These are phyloP conservation scores for Ceratorhiza oryzae-sativae DNA, from an alignment of 1,284 basidiomycete genomes.

Conservation along the genomic window DNA sequence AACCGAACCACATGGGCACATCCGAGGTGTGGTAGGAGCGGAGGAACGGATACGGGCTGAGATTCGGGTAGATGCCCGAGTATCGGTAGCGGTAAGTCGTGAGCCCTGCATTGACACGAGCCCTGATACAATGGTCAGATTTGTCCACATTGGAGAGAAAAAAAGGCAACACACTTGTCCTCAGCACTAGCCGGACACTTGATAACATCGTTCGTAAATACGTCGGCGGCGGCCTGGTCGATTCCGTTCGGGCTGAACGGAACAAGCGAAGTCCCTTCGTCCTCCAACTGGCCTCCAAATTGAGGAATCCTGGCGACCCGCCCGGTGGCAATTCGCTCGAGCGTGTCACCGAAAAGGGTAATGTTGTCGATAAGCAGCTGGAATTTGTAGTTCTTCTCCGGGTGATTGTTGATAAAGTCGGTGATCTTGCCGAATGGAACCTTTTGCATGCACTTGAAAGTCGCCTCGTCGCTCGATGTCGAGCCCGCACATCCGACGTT, in stretches of 20 bases:
- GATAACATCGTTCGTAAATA: neutral
- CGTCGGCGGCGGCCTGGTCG: conserved; percentile 18
- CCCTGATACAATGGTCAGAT: neutral
- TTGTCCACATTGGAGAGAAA: neutral
- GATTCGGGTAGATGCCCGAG: conserved; percentile 35
- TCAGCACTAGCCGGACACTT: neutral
- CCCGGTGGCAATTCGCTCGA: conserved; percentile 3
- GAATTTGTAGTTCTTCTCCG: conserved; percentile 30
- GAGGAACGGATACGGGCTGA: conserved; percentile 24
- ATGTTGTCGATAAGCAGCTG: conserved; percentile 5
- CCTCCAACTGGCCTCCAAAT: conserved; percentile 1
- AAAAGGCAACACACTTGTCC: neutral
- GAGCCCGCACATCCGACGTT: conserved; percentile 19
- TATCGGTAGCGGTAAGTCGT: conserved; percentile 38
- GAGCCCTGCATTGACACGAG: conserved; percentile 31
- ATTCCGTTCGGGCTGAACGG: conserved; percentile 32
- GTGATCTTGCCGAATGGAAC: conserved; percentile 23
- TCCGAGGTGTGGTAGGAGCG: conserved; percentile 35
- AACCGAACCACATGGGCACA: conserved; percentile 37
- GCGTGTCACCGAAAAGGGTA: conserved; percentile 10
- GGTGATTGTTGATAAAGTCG: conserved; percentile 13
- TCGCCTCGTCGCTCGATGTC: neutral
- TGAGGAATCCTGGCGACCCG: conserved; percentile 17
- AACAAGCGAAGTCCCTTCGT: conserved; percentile 32
- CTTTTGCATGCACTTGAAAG: conserved; percentile 35